Percentiles rank a stretch among this genome's conserved stretches.
Evolutionary conservation across 495 filamentous ascomycete genomes (phyloP).

Genomic region (Cladorrhinum samala): DNA sequence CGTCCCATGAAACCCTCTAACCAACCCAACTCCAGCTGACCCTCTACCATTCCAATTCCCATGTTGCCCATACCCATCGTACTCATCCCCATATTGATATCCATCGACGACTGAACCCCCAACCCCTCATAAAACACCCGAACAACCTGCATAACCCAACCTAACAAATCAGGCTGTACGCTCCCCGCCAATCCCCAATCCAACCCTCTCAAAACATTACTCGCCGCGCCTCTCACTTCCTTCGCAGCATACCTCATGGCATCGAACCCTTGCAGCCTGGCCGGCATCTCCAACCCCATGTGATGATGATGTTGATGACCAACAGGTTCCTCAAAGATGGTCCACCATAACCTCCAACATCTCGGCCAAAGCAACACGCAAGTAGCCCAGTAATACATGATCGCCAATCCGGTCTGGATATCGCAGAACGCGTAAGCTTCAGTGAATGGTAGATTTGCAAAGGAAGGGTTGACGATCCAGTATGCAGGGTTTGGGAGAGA

Average conservation of each 20-base stretch:
- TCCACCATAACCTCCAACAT: conserved; percentile 31
- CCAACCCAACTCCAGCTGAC: conserved; percentile 36
- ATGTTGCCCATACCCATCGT: background rate
- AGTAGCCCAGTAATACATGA: conserved; percentile 37
- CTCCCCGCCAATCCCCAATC: conserved; percentile 31
- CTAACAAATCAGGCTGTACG: conserved; percentile 37
- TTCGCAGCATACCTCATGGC: conserved; percentile 15
- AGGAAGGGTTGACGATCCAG: background rate
- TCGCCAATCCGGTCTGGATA: conserved; percentile 26
- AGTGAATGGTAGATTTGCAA: conserved; percentile 31
- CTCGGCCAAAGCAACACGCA: conserved; percentile 36
- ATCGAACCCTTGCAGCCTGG: conserved; percentile 23
- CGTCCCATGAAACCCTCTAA: conserved; percentile 31
- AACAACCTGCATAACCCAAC: conserved; percentile 29
- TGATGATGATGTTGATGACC: conserved; percentile 7
- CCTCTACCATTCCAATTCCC: background rate
- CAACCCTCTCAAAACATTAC: conserved; percentile 33
- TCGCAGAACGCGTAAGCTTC: conserved; percentile 31
- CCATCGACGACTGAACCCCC: too few relatives aligned
- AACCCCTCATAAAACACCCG: conserved; percentile 26
- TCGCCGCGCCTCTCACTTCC: conserved; percentile 27
- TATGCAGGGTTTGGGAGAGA: background rate
- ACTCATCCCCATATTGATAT: conserved; percentile 4
- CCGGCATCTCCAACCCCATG: conserved; percentile 1
- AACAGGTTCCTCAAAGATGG: conserved; percentile 30